Evolutionary conservation across 1,284 basidiomycete genomes (phyloP).

Genomic region (Sanghuangporus sanghuang): DNA sequence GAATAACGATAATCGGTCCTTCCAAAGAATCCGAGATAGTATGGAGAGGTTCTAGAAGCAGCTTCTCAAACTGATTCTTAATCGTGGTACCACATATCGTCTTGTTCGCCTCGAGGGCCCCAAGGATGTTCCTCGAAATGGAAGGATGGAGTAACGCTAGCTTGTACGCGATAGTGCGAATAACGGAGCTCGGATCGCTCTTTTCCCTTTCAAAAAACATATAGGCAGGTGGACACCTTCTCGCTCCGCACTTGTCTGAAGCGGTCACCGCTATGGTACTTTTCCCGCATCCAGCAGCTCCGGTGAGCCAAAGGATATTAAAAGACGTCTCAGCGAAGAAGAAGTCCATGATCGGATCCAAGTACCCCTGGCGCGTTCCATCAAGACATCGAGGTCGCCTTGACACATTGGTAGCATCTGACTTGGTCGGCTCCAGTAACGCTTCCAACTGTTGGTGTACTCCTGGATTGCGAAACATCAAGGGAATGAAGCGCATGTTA

Average conservation of each 20-base stretch:
- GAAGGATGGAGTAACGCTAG: not conserved
- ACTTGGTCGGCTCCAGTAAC: not conserved
- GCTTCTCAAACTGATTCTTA: not conserved
- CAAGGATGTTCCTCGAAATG: not conserved
- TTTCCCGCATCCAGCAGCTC: conserved; percentile 5
- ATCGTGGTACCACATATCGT: not conserved
- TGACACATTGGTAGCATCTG: not conserved
- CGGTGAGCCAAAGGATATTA: not conserved
- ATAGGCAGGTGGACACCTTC: not conserved
- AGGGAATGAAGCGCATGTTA: no score
- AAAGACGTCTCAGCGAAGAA: not conserved
- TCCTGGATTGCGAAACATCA: not conserved
- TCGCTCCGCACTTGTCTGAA: not conserved
- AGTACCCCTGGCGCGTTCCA: not conserved
- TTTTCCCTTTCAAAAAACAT: not conserved
- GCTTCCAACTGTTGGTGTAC: not conserved
- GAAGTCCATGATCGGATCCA: not conserved
- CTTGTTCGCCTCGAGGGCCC: not conserved
- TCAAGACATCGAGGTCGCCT: not conserved
- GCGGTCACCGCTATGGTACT: not conserved
- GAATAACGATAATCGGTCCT: not conserved
- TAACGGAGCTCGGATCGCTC: not conserved
- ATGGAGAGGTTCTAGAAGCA: not conserved
- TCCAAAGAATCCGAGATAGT: not conserved
- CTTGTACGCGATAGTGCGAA: not conserved